Base-by-base conservation (phyloP, 129 eudicot species). In the Silybum marianum region DNA sequence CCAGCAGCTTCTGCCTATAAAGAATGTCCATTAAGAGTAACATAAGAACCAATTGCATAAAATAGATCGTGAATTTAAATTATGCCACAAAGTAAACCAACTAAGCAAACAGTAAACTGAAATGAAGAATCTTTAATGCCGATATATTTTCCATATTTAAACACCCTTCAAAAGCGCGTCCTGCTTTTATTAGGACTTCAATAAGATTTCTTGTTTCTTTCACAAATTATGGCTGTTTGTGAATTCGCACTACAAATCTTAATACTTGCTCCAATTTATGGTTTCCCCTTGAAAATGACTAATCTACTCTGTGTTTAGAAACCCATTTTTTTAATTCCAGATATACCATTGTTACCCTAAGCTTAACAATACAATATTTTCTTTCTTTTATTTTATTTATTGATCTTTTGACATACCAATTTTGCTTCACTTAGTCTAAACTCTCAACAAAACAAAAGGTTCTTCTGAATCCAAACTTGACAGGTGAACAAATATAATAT, bases 1-100 rank as follows among this genome's bases (percentile, higher is more conserved):
- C 97, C 97, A 82, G 99, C 93, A 68, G 99, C 99, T 84, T 95
- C 99, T 34, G 88, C 97, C 99, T 95, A 85, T 78, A 87, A 75
- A 71, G 25, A 54, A 69, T 32, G 28, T 16, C 46, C 48, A 81
- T 66, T 46, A 70, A 72, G 69, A 72, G 42, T 9, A 42, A 62
- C 26, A 54, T 71, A 74, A 25, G 51, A 69, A 36, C n/a, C 76
- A 34, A 26, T 26, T 62, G 69, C 12, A 60, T 72, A 58, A 78
- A 32, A 69, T 38, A 2, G 72, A 60, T 73, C 72, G 81, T 28
- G 71, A 60, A 58, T 25, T 63, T 32, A 72, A 46, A 72, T 60
- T 18, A 60, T 72, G 65, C 62, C 62, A 34, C 76, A 38, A 72
- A 72, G 69, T 22, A 54, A 23, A 78, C 36, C 70, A 71, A 63